Conservation (phyloP, 768 basidiomycete species). For the Cystofilobasidium macerans region DNA sequence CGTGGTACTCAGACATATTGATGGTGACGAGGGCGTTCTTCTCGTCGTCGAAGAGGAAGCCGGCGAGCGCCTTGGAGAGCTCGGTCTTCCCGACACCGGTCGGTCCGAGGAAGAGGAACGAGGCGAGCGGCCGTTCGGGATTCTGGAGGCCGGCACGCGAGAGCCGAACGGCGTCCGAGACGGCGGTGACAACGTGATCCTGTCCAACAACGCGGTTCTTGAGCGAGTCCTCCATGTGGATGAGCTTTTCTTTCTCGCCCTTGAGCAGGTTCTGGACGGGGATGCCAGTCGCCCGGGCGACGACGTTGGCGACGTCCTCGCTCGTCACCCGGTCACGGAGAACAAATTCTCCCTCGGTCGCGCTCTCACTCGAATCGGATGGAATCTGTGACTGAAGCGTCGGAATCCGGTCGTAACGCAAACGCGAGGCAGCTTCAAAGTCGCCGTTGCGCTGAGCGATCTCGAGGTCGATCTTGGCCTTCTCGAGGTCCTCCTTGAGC, state of each 20-base stretch:
- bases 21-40: conserved; percentile 75
- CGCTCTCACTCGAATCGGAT: conserved; percentile 40
- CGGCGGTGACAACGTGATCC: conserved; percentile 70
- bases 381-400: conserved; percentile 65
- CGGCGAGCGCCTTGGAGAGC: conserved; percentile 74
- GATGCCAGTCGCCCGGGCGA: conserved; percentile 79
- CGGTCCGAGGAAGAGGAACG: conserved; percentile 81
- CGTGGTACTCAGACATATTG: conserved; percentile 91
- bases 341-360: conserved; percentile 47
- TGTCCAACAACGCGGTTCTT: conserved; percentile 73
- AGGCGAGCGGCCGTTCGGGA: conserved; percentile 78
- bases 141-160: conserved; percentile 84
- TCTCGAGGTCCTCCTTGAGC: conserved; percentile 50
- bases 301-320: conserved; percentile 74
- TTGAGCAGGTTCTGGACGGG: conserved; percentile 78
- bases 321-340: conserved; percentile 77
- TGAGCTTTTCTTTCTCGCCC: conserved; percentile 78
- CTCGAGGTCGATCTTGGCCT: conserved; percentile 73
- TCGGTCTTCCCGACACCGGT: conserved; percentile 69
- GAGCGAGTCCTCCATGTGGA: conserved; percentile 82
- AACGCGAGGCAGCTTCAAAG: conserved; percentile 68
- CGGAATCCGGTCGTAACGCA: conserved; percentile 75
- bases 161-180: conserved; percentile 83
- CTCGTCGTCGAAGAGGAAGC: conserved; percentile 82
- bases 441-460: conserved; percentile 81